Conservation (phyloP, 2,329 filamentous ascomycete genomes). For the Leptosphaerulina australis region DNA sequence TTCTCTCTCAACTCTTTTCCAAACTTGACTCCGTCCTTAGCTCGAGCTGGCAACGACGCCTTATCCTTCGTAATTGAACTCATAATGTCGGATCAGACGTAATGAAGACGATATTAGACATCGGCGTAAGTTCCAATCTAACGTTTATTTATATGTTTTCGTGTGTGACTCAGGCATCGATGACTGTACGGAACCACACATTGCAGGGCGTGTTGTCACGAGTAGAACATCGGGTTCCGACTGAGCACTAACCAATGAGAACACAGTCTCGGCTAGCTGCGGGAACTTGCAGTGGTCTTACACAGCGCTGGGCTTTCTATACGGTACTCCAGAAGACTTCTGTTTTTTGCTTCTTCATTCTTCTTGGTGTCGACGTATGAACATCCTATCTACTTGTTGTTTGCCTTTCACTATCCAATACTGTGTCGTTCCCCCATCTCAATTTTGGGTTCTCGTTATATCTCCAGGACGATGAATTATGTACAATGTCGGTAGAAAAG, state of each 20-base stretch:
- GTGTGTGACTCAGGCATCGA: background rate
- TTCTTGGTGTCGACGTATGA: background rate
- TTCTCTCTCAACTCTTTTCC: constrained; percentile 61
- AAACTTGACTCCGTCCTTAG: constrained; percentile 48
- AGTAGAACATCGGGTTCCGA: background rate
- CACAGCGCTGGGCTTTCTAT: background rate
- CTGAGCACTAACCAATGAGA: background rate
- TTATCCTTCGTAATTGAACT: background rate
- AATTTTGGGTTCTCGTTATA: constrained; percentile 2
- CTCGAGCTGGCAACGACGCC: constrained; percentile 19
- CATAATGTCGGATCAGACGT: background rate
- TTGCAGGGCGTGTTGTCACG: constrained; percentile 11
- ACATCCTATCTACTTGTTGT: background rate
- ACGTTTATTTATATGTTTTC: background rate
- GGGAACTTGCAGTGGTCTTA: background rate
- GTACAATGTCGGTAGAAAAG: constrained; percentile 24
- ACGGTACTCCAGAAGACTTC: background rate
- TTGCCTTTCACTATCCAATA: background rate
- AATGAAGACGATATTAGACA: no score
- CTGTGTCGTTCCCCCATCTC: background rate
- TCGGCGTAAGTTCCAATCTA: no score
- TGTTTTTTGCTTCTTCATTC: no score
- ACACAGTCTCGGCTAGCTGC: background rate
- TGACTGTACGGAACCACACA: background rate
- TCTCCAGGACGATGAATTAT: constrained; percentile 27